Conservation (phyloP, 768 basidiomycete genomes). For the Galerina sulciceps region DNA sequence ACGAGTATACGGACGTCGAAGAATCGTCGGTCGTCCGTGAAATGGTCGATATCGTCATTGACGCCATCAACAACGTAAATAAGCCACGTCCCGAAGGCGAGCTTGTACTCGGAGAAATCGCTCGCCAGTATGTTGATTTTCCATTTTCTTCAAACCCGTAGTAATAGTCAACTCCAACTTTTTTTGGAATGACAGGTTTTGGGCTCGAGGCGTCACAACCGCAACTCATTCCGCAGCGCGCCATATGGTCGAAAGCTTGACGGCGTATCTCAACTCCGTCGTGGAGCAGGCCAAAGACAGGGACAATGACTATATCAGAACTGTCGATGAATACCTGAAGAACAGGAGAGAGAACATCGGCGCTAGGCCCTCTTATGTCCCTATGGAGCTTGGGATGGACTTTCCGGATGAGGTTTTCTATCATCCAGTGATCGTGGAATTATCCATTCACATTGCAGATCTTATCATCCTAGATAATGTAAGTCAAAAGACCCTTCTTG, state of each 20-base stretch:
- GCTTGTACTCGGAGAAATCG: slow-evolving; percentile 39
- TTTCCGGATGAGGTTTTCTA: slow-evolving; percentile 45
- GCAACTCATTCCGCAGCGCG: slow-evolving; percentile 25
- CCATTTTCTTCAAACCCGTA: not conserved
- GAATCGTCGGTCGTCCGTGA: slow-evolving; percentile 28
- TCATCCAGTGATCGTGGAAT: slow-evolving; percentile 38
- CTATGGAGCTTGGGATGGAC: slow-evolving; percentile 38
- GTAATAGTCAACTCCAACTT: not conserved
- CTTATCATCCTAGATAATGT: slow-evolving; percentile 40
- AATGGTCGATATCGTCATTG: slow-evolving; percentile 38
- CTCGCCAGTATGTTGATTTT: slow-evolving; percentile 37
- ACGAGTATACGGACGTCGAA: slow-evolving; percentile 50
- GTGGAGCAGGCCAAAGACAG: slow-evolving; percentile 48
- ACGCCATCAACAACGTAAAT: slow-evolving; percentile 44
- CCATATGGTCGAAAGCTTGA: slow-evolving; percentile 41
- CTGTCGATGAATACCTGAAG: slow-evolving; percentile 42
- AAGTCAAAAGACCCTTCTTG: not conserved
- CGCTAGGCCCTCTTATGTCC: slow-evolving; percentile 40
- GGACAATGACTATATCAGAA: slow-evolving; percentile 30
- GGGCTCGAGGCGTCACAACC: slow-evolving; percentile 30
- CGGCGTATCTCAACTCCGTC: slow-evolving; percentile 39
- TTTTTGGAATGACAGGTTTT: slow-evolving; percentile 34
- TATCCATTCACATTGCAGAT: slow-evolving; percentile 34
- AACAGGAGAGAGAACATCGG: slow-evolving; percentile 46
- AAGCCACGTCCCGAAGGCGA: slow-evolving; percentile 40